A percentile compares a stretch with the other conserved stretches of the same genome.
Conservation (phyloP, 1,139 yeast species). For the Zygosaccharomyces sapae region DNA sequence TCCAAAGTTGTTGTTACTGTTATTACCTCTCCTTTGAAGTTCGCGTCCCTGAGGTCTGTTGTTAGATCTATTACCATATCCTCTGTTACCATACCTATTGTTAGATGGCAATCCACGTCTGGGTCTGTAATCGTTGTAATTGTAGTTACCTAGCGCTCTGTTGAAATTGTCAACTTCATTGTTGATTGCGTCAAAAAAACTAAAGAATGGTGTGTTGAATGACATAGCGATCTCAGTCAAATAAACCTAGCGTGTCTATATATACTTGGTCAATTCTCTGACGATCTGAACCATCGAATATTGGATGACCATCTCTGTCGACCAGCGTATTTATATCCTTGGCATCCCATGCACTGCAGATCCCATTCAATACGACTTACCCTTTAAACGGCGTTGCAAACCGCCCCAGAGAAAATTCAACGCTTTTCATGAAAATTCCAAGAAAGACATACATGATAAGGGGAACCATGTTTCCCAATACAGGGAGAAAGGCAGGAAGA, state of each 20-base stretch:
- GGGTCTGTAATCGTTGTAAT: constrained; percentile 18
- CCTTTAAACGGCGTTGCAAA: neutral
- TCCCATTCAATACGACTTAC: neutral
- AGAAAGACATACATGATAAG: neutral
- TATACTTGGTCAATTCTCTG: no score
- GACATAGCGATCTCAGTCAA: constrained; percentile 28
- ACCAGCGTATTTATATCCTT: neutral
- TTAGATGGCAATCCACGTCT: constrained; percentile 11
- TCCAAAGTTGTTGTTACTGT: neutral
- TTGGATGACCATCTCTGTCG: no score
- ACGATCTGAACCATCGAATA: no score
- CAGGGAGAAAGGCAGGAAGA: neutral
- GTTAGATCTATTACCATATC: neutral
- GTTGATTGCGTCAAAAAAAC: constrained; percentile 41
- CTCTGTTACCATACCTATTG: constrained; percentile 2
- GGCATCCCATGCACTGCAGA: neutral
- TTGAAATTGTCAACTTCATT: constrained; percentile 41
- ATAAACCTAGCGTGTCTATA: no score
- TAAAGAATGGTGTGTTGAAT: constrained; percentile 41
- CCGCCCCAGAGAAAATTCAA: neutral
- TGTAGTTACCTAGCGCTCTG: constrained; percentile 30
- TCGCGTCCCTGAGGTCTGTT: neutral
- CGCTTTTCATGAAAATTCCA: neutral
- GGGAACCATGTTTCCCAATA: neutral
- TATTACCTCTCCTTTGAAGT: neutral